Conservation (phyloP, 2,329 filamentous ascomycete species). For the Aspergillus fumigatus region DNA sequence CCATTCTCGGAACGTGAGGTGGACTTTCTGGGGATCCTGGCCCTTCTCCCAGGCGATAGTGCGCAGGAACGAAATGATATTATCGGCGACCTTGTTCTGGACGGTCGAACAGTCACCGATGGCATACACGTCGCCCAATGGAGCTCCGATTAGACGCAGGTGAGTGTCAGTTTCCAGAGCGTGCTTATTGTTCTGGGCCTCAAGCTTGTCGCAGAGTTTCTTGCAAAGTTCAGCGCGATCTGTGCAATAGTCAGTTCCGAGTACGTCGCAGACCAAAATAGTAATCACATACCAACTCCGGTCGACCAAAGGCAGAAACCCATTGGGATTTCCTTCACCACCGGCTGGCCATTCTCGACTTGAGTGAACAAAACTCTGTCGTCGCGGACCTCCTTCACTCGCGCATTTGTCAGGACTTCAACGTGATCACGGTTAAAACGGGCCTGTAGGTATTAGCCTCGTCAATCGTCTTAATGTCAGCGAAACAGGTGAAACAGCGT, state of each 20-base stretch:
- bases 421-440: conserved; percentile 88
- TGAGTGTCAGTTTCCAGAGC: conserved; percentile 94
- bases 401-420: conserved; percentile 84
- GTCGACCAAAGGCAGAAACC: conserved; percentile 98
- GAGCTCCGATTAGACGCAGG: conserved; percentile 80
- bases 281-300: conserved; percentile 58
- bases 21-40: conserved; percentile 80
- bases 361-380: conserved; percentile 90
- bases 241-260: conserved; percentile 14
- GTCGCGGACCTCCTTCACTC: conserved; percentile 79
- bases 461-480: not conserved
- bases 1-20: conserved; percentile 87
- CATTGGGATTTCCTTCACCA: conserved; percentile 92
- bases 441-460: conserved; percentile 39
- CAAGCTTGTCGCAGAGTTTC: conserved; percentile 70
- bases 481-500: conserved; percentile 7
- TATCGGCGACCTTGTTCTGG: conserved; percentile 92
- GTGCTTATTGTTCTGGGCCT: conserved; percentile 77
- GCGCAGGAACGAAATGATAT: conserved; percentile 85
- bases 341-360: conserved; percentile 65
- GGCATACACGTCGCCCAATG: conserved; percentile 90
- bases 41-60: conserved; percentile 88
- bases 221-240: conserved; percentile 77
- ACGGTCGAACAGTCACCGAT: conserved; percentile 95
- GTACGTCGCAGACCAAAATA: not conserved